phyloP scores from a whole-genome alignment of 2,329 filamentous ascomycete genomes.

The Coleophoma cylindrospora region DNA sequence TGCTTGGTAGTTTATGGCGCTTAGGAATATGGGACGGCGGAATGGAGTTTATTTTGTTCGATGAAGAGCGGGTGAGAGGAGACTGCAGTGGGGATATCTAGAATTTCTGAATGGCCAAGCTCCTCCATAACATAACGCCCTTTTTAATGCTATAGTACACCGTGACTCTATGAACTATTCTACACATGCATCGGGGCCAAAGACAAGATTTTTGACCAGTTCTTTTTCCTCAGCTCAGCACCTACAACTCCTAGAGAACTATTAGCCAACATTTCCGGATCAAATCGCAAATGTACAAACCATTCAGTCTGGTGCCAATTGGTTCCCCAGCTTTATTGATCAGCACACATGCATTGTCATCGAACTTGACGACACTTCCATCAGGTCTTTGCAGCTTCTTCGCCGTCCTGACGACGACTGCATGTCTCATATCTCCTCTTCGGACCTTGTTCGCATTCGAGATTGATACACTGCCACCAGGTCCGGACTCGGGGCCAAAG shows the following conservation, averaged over 20 bases:
- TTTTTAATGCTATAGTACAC: slow-evolving; percentile 21
- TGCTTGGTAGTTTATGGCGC: slow-evolving; percentile 7
- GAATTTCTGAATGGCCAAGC: slow-evolving; percentile 9
- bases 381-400: slow-evolving; percentile 86
- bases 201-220: slow-evolving; percentile 98
- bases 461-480: slow-evolving; percentile 66
- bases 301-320: slow-evolving; percentile 86
- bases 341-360: slow-evolving; percentile 96
- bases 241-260: slow-evolving; percentile 69
- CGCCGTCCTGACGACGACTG: slow-evolving; percentile 85
- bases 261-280: slow-evolving; percentile 8
- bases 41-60: background rate
- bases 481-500: slow-evolving; percentile 65
- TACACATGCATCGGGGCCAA: slow-evolving; percentile 82
- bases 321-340: slow-evolving; percentile 97
- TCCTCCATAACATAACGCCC: slow-evolving; percentile 7
- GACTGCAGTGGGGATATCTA: slow-evolving; percentile 5
- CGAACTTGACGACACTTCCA: slow-evolving; percentile 86
- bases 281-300: slow-evolving; percentile 30
- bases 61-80: background rate
- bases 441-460: slow-evolving; percentile 86
- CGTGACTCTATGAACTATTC: slow-evolving; percentile 11
- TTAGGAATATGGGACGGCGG: slow-evolving; percentile 2
- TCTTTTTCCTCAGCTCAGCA: slow-evolving; percentile 79
- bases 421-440: slow-evolving; percentile 92